Base-by-base conservation (phyloP, 2,329 filamentous ascomycete genomes). In the Phoma sp. region DNA sequence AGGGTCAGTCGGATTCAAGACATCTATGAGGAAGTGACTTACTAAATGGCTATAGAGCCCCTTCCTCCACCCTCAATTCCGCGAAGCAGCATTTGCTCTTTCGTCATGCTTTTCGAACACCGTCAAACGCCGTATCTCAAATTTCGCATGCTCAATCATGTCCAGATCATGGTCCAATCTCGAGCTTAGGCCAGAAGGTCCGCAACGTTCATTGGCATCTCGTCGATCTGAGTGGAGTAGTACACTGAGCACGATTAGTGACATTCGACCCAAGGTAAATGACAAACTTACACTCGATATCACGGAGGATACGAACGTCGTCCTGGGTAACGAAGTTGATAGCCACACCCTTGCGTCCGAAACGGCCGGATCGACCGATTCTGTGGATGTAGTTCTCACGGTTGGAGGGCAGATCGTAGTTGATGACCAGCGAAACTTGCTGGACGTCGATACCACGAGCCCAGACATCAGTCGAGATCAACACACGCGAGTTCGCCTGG, bases 351-450 rank as follows among this genome's bases (percentile, higher is more conserved):
- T 99, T 99, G 71, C 95, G 87, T 69, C 95, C 95, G 70, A 99
- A 99, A 65, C 95, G 87, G 67, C 95, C 95, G 74, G 91, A 95
- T 74, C 95, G 88, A 74, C 95, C 95, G 69, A 99, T 99, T 67
- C 95, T 89, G 82, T 99, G 95, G 77, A 99, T 98, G 78, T 99
- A 99, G 81, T 99, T 99, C 80, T 99, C 95, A 84, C 95, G 92
- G 79, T 99, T 98, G 78, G 90, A 95, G 3, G 95, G 95, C 55
- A 99, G 83, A 75, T 99, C 95, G 77, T 99, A 99, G 82, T 99
- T 99, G 83, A 99, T 99, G 59, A 99, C 95, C 71, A 99, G 81
- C 57, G 91, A 96, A 68, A 99, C 95, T 77, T 99, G 95, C 79
- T 99, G 95, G 42, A 99, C 95, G 74, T 99, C 95, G 77, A 99